Evolutionary conservation across 2,329 filamentous ascomycete species (phyloP).

Genomic region (Thelonectria blattea): DNA sequence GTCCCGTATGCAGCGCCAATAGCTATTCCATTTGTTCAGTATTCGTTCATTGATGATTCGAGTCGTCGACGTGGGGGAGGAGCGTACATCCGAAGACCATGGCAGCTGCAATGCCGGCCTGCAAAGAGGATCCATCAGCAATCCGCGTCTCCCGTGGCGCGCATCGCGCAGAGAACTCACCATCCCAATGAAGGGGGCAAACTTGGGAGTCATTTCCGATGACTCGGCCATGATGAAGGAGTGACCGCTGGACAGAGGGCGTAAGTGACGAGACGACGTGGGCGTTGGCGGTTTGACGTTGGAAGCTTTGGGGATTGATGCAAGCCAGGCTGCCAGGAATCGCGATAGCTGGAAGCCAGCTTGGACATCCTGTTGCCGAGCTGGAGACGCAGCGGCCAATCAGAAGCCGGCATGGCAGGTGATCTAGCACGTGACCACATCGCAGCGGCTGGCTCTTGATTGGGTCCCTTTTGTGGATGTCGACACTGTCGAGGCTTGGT

Average conservation of each 20-base stretch:
- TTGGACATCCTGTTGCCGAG: slow-evolving; percentile 4
- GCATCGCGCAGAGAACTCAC: slow-evolving; percentile 55
- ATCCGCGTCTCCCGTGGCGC: slow-evolving; percentile 23
- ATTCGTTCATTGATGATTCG: slow-evolving; percentile 30
- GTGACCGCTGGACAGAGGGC: slow-evolving; percentile 29
- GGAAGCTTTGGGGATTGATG: slow-evolving; percentile 36
- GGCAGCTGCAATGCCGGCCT: slow-evolving; percentile 80
- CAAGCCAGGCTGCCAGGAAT: slow-evolving; percentile 34
- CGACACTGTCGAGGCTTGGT: not conserved
- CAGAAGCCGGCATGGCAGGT: not conserved
- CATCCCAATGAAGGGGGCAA: slow-evolving; percentile 89
- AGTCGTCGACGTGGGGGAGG: slow-evolving; percentile 25
- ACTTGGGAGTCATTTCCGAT: slow-evolving; percentile 73
- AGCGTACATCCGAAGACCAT: slow-evolving; percentile 84
- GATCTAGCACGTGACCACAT: slow-evolving; percentile 19
- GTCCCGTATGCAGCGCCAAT: slow-evolving; percentile 85
- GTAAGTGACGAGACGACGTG: slow-evolving; percentile 27
- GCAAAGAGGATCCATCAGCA: slow-evolving; percentile 35
- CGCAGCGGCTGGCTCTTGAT: not conserved
- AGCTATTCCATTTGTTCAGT: slow-evolving; percentile 47
- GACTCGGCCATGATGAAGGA: slow-evolving; percentile 55
- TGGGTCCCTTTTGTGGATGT: slow-evolving; percentile 24
- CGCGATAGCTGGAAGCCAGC: slow-evolving; percentile 25
- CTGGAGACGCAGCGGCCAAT: slow-evolving; percentile 32
- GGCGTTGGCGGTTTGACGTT: slow-evolving; percentile 28